Evolutionary conservation across 129 eudicot genomes (phyloP).

Genomic region (Saussurea involucrata): DNA sequence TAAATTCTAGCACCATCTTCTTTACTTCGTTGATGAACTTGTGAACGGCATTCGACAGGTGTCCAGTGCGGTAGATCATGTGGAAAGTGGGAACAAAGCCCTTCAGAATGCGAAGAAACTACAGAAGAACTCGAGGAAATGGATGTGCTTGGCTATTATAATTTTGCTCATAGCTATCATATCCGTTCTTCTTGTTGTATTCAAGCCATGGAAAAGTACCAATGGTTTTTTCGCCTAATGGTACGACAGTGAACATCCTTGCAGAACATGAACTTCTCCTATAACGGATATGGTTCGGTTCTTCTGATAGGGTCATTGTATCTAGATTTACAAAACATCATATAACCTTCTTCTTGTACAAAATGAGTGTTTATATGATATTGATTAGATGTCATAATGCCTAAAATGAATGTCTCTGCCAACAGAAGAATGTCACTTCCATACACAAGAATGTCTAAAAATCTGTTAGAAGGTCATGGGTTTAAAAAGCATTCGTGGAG

Average conservation of each 20-base stretch:
- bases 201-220: conserved; percentile 70
- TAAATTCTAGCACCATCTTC: not conserved
- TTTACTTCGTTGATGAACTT: not conserved
- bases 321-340: conserved; percentile 6
- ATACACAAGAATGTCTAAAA: no score
- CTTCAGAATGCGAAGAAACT: conserved; percentile 63
- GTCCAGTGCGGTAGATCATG: conserved; percentile 85
- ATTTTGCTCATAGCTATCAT: conserved; percentile 61
- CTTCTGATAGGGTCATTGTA: not conserved
- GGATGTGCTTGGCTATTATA: conserved; percentile 69
- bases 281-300: not conserved
- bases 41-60: conserved; percentile 39
- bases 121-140: conserved; percentile 72
- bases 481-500: no score
- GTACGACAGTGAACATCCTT: not conserved
- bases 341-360: conserved; percentile 16
- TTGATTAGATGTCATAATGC: not conserved
- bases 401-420: not conserved
- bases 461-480: no score
- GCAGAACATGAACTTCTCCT: conserved; percentile 14
- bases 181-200: conserved; percentile 57
- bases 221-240: conserved; percentile 19
- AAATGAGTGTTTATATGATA: conserved; percentile 11
- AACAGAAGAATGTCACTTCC: no score
- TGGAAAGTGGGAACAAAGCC: conserved; percentile 65